Base-by-base conservation (phyloP, 306 rosid genomes). In the Medicago arabica region DNA sequence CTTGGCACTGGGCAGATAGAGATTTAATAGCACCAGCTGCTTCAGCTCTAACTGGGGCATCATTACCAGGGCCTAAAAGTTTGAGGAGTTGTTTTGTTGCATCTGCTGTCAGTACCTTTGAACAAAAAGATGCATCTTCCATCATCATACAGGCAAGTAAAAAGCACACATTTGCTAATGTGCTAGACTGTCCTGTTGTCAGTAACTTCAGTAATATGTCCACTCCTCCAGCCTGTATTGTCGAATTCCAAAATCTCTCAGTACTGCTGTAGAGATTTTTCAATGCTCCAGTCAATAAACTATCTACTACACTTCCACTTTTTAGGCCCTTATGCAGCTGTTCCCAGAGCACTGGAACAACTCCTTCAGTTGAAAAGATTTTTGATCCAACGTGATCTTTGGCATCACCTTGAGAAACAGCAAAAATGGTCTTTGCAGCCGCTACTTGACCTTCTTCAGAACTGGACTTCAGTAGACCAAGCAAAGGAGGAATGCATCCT, bases 401-500 rank as follows among this genome's bases (percentile, higher is more conserved):
- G 6, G 92, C 93, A 75, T 89, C 98, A 83, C 89, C 98, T 89
- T 95, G 97, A 76, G 98, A 90, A 69, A 95, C 98, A 72, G 97
- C 90, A 84, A 83, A 87, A 76, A 95, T 92, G 39, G 98, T 95
- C 86, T 92, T 90, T 19, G 98, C 98, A 71, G 98, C 87, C 64
- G 98, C 95, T 78, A 95, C 86, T 86, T 95, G 98, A 77, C 93
- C 90, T 69, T 95, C 97, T 3, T 88, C 87, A 34, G 96, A 90
- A 81, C 91, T 95, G 81, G 97, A 95, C 89, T 93, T 95, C 71
- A 95, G 93, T 53, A 95, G 78, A 72, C 97, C 91, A 66, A 95
- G 97, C 89, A 95, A 78, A 21, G 98, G 98, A 46, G 98, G 98
- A 84, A 95, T 95, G 85, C 98, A 95, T 78, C 98, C 98, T 70